Percentiles rank a stretch among this genome's conserved stretches.
Conservation (phyloP, 2,329 filamentous ascomycete genomes). For the Stachybotrys echinatus region DNA sequence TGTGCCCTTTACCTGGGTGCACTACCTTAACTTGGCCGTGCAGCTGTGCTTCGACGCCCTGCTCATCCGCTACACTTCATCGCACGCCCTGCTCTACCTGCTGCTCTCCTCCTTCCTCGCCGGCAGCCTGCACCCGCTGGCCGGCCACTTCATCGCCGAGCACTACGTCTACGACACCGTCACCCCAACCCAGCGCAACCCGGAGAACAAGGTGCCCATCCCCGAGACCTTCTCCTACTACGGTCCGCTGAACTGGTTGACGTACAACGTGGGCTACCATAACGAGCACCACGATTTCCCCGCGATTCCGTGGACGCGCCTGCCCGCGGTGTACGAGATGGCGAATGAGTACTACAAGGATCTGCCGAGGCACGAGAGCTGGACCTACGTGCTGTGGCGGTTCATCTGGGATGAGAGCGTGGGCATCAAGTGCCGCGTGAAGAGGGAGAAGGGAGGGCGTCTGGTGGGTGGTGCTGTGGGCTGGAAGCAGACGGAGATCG, state of each 20-base stretch:
- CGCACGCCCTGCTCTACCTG: conserved; percentile 71
- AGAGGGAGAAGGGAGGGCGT: conserved; percentile 73
- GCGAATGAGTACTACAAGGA: conserved; percentile 90
- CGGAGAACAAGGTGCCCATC: conserved; percentile 58
- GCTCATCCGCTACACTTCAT: conserved; percentile 56
- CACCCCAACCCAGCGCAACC: conserved; percentile 47
- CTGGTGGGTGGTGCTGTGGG: conserved; percentile 45
- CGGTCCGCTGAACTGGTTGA: conserved; percentile 82
- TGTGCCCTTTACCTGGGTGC: conserved; percentile 79
- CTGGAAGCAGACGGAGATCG: conserved; percentile 67
- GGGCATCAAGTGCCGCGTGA: conserved; percentile 86
- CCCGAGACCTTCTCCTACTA: conserved; percentile 98
- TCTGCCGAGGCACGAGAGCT: conserved; percentile 82
- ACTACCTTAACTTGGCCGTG: conserved; percentile 72
- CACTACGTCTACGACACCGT: conserved; percentile 78
- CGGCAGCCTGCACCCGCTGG: conserved; percentile 87
- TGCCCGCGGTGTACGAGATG: conserved; percentile 71
- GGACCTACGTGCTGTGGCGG: conserved; percentile 90
- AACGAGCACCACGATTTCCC: conserved; percentile 99
- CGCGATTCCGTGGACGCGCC: conserved; percentile 87
- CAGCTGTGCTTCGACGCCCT: conserved; percentile 75
- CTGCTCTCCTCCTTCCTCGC: conserved; percentile 89
- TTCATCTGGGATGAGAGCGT: conserved; percentile 90
- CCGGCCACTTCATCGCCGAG: conserved; percentile 97
- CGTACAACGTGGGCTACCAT: conserved; percentile 96